Base-by-base conservation (phyloP, 192 early-diverging fungal species). In the Umbelopsis sp. region DNA sequence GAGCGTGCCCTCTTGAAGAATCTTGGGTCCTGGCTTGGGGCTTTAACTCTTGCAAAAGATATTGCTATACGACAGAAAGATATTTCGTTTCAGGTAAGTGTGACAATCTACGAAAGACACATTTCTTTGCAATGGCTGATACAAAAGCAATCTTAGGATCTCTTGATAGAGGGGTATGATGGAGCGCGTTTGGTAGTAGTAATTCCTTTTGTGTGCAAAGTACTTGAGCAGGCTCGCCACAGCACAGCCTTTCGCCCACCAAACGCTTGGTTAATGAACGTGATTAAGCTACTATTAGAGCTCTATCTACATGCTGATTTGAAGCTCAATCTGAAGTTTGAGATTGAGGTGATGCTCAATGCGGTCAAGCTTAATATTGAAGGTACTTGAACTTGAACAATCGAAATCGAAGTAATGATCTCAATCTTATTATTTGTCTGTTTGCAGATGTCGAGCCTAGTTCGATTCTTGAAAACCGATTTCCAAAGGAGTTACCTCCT, bases 231-330 rank as follows among this genome's bases (percentile, higher is more conserved):
- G 74, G 87, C 91, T 41, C 82, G 82, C n/a, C 84, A 86, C 51
- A 95, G 91, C 75, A 93, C 88, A 68, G 90, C 97, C 3, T 99
- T 99, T 80, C 90, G 90, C 52, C 93, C 95, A 26, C 97, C 98
- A 41, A 98, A 97, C 81, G 96, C 97, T n/a, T 99, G 98, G 98
- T 76, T 98, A 25, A 95, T 99, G 90, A 91, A 93, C 36, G 94
- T 96, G 66, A 88, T 99, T 87, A 89, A 89, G 52, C 85, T 98
- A 8, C 77, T 99, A 45, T 90, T 91, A 3, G 98, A 99, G 79
- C 82, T 99, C 4, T 98, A 98, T 79, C 91, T 92, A 68, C 92
- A 85, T 71, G 97, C 94, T 0, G 93, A 96, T 65, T 76, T 99
- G 53, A 97, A 95, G 78, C 84, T 98, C 38, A 96, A 95, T 66